Percentiles rank a stretch among this genome's conserved stretches.
phyloP scores from a whole-genome alignment of 306 rosid genomes.

The Acacia melanoxylon region DNA sequence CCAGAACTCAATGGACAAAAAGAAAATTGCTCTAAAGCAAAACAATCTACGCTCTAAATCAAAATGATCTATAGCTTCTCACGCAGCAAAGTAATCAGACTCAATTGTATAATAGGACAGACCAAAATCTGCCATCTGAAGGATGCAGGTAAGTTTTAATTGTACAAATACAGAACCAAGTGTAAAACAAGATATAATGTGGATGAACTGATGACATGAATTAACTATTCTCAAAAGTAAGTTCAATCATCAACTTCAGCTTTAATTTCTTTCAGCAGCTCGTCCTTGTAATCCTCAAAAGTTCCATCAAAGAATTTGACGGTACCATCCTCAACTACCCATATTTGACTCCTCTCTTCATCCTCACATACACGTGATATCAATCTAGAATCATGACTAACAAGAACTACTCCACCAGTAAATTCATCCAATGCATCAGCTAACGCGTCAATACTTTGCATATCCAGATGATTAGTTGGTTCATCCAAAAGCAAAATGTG shows the following conservation, averaged over 20 bases:
- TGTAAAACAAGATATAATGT: not conserved
- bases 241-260: conserved; percentile 64
- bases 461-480: conserved; percentile 62
- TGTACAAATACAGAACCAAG: not conserved
- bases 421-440: conserved; percentile 62
- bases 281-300: conserved; percentile 66
- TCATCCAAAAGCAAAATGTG: conserved; percentile 62
- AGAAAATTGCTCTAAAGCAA: not conserved
- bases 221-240: conserved; percentile 8
- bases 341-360: conserved; percentile 70
- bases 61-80: not conserved
- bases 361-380: conserved; percentile 60
- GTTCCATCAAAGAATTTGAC: conserved; percentile 42
- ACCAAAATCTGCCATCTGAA: conserved; percentile 22
- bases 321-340: conserved; percentile 83
- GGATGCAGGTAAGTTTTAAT: not conserved
- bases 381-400: conserved; percentile 63
- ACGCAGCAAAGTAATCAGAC: conserved; percentile 30
- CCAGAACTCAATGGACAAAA: not conserved
- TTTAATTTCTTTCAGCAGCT: conserved; percentile 54
- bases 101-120: not conserved
- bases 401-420: conserved; percentile 59
- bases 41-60: not conserved
- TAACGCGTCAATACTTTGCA: conserved; percentile 68
- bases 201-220: not conserved